A percentile compares a stretch with the other conserved stretches of the same genome.
These are phyloP conservation scores for Angophora floribunda DNA, from an alignment of 345 rosid genomes.

Conservation along the genomic window DNA sequence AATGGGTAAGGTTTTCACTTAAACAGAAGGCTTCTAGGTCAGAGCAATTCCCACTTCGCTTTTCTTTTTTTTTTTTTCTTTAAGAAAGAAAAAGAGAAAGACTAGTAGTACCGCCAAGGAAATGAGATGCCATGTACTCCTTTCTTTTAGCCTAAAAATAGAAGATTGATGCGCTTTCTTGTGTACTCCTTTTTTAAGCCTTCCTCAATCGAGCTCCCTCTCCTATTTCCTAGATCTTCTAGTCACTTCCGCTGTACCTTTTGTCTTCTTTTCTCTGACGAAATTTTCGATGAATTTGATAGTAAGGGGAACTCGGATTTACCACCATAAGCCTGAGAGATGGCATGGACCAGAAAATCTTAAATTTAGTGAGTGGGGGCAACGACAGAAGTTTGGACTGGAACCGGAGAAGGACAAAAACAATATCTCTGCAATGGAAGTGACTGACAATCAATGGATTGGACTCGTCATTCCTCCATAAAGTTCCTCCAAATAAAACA, in stretches of 20 bases:
- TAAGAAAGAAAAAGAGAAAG: neutral
- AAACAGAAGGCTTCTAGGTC: neutral
- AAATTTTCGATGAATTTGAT: neutral
- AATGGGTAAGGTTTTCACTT: neutral
- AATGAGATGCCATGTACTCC: no score
- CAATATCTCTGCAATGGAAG: no score
- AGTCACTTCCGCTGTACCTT: neutral
- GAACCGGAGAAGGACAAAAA: neutral
- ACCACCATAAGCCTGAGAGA: neutral
- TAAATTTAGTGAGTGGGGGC: neutral
- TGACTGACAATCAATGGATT: no score
- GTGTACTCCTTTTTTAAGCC: neutral
- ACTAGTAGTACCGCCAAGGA: neutral
- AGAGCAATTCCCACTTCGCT: neutral
- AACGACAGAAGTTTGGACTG: neutral
- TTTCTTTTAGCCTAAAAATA: neutral
- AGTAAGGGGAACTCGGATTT: neutral
- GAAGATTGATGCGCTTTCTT: neutral
- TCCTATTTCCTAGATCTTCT: neutral
- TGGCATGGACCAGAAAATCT: neutral
- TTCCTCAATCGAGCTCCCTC: neutral
- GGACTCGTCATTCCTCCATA: no score
- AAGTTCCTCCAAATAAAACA: no score
- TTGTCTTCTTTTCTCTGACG: neutral
- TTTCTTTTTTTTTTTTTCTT: neutral